Evolutionary conservation across 2,329 filamentous ascomycete species (phyloP).

Genomic region (Venturia nashicola): DNA sequence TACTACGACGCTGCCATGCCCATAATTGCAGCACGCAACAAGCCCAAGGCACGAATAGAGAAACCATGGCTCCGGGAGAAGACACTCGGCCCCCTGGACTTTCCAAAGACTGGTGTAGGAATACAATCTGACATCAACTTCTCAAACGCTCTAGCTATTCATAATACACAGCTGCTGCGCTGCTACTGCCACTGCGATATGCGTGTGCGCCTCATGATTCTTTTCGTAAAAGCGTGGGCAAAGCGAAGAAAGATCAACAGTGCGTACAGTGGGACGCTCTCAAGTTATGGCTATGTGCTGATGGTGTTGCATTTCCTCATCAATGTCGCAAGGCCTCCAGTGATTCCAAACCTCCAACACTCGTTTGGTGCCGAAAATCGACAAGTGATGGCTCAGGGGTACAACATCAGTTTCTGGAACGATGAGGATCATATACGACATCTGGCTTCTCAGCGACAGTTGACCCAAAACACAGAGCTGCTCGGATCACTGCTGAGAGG

Average conservation of each 20-base stretch:
- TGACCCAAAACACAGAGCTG: conserved; percentile 58
- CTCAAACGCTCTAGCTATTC: conserved; percentile 66
- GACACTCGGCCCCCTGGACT: conserved; percentile 49
- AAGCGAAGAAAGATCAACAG: conserved; percentile 78
- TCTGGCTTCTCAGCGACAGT: conserved; percentile 43
- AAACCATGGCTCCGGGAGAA: conserved; percentile 32
- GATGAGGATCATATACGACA: conserved; percentile 57
- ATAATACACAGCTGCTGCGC: conserved; percentile 71
- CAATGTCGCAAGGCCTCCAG: conserved; percentile 67
- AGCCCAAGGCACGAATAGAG: not conserved
- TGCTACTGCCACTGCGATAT: conserved; percentile 73
- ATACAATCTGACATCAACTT: conserved; percentile 92
- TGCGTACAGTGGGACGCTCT: conserved; percentile 73
- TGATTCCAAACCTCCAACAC: conserved; percentile 70
- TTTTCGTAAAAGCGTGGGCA: conserved; percentile 88
- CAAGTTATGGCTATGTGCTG: conserved; percentile 81
- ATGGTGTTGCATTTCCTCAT: conserved; percentile 89
- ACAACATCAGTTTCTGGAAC: conserved; percentile 65
- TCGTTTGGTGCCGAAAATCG: conserved; percentile 24
- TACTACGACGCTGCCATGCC: conserved; percentile 6
- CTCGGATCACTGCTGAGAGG: conserved; percentile 62
- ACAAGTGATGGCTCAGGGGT: conserved; percentile 39
- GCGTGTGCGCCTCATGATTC: conserved; percentile 63
- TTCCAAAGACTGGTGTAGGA: conserved; percentile 64
- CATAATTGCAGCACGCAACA: not conserved